Base-by-base conservation (phyloP, 202 grass and related monocot genomes). In the Setaria viridis region DNA sequence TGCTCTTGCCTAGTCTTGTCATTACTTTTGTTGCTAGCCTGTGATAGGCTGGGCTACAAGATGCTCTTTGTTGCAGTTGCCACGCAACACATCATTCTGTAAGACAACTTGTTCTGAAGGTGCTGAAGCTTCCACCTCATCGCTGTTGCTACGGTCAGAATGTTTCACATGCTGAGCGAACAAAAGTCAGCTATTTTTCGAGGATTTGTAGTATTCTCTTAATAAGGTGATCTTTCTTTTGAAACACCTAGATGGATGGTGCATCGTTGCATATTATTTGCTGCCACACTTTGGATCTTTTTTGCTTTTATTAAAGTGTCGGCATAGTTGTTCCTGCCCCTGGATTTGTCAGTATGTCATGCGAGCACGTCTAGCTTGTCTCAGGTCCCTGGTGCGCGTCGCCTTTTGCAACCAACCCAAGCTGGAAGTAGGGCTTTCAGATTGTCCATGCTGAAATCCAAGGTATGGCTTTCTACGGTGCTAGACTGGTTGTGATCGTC, bases 171-270 rank as follows among this genome's bases (percentile, higher is more conserved):
- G 30, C 6, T 29, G 43, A 58, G 7, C 12, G 45, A 55, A 43
- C 10, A 43, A 17, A 50, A 69, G 53, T 62, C 12, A 7, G 15
- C 53, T 63, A 37, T 25, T 17, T 47, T 39, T 37, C 47, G 71
- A 68, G 62, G 70, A 68, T 50, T 74, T 85, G 12, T 7, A 54
- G 41, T 89, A 16, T 42, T 60, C 5, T 43, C 46, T 49, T 66
- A 6, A 35, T 20, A 42, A 33, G 75, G 58, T 39, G 45, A 53
- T 69, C 33, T 39, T 88, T 72, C 34, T 65, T 30, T 48, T 77
- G 48, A 35, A 35, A 21, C 66, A 60, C 41, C 32, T 33, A 16
- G 65, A 42, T 58, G 7, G 46, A 48, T 57, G 65, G 35, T 47
- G 8, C 20, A 45, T 30, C 2, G n/a, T 34, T 80, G 67, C 57